These are phyloP conservation scores for Aspergillus incahuasiensis DNA, from an alignment of 495 filamentous ascomycete genomes.

Conservation along the genomic window DNA sequence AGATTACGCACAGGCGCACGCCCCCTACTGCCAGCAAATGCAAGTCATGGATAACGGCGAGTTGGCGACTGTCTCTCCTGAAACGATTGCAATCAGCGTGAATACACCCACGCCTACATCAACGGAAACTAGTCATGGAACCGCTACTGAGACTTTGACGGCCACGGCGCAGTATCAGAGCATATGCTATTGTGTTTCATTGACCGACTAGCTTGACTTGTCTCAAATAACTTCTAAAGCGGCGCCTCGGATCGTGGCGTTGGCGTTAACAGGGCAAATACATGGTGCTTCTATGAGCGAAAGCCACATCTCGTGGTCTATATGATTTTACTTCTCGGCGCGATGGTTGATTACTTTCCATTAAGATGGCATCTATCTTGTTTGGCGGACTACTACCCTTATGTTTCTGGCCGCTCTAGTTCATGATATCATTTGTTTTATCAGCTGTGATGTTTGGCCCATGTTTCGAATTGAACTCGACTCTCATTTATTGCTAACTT, in stretches of 20 bases:
- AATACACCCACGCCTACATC: conserved; percentile 42
- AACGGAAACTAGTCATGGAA: conserved; percentile 23
- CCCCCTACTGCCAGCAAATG: conserved; percentile 70
- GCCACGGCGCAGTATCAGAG: conserved; percentile 37
- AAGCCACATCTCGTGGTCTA: conserved; percentile 9
- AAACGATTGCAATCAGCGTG: conserved; percentile 59
- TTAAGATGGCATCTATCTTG: conserved; percentile 11
- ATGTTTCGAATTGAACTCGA: background rate
- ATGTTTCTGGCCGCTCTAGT: conserved; percentile 6
- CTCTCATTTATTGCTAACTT: conserved; percentile 2
- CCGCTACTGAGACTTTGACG: conserved; percentile 34
- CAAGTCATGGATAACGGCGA: conserved; percentile 50
- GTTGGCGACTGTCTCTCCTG: conserved; percentile 39
- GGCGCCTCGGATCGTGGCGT: conserved; percentile 5
- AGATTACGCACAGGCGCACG: conserved; percentile 32
- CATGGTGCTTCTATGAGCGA: conserved; percentile 23
- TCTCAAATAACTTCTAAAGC: background rate
- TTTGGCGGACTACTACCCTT: conserved; percentile 2
- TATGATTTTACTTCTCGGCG: conserved; percentile 13
- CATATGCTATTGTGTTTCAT: conserved; percentile 40
- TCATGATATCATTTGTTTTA: conserved; percentile 13
- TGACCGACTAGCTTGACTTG: conserved; percentile 29
- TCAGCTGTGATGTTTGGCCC: background rate
- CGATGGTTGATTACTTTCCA: conserved; percentile 11
- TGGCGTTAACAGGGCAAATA: conserved; percentile 18